Base-by-base conservation (phyloP, 1,284 basidiomycete species). In the Vanrija sp. region DNA sequence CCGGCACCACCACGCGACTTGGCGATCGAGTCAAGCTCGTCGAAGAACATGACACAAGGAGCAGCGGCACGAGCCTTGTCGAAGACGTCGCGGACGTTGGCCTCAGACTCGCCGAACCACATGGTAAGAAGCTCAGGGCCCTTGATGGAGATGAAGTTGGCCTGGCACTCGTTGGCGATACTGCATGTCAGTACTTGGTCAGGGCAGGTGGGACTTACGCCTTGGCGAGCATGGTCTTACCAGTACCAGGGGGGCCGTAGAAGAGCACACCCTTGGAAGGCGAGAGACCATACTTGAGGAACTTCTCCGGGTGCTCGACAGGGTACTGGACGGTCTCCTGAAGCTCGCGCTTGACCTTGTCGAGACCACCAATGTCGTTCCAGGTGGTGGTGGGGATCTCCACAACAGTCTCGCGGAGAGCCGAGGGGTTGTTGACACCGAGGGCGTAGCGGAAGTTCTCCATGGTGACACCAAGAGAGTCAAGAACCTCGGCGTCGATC, bases 101-200 rank as follows among this genome's bases (percentile, higher is more conserved):
- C 95, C 78, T 99, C 96, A 6, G 93, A 97, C 81, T 98, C 96
- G 84, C 96, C 96, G 78, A 98, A 98, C 95, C 95, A 98, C 96
- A 98, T 98, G 12, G 94, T 98, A 38, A 94, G 84, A 18, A 98
- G 82, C 78, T 98, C 94, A 62, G 94, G 94, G 61, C 94, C 94
- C 85, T 92, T 81, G 70, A 76, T 62, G 56, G 67, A 67, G 57
- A 65, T 73, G 55, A 66, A 73, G 61, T 98, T 98, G 78, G 95
- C 95, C 76, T 98, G 94, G 75, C 94, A 98, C 80, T 98, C 96
- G 76, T 98, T 96, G 65, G 96, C 96, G 70, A 98, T 98, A 47
- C 68, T 71, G 47, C 9, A n/a, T 19, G 44, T 50, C 25, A 49
- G 48, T 12, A 16, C n/a, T 18, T 20, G 10, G 19, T 23, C 2